phyloP scores from a whole-genome alignment of 75 land plant genomes.

The Cupressus sempervirens region DNA sequence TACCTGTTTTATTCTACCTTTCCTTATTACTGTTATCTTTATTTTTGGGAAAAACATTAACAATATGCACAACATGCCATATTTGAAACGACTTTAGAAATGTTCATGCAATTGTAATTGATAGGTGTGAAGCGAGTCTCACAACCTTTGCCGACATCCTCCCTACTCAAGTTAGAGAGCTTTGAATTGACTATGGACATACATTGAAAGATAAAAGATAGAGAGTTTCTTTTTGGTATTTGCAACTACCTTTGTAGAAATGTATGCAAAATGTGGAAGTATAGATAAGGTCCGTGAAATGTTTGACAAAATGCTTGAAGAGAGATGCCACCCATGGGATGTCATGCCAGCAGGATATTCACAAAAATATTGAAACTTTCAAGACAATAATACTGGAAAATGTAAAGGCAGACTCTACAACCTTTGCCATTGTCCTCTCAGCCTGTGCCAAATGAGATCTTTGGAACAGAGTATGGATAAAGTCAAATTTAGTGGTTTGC shows the following conservation, averaged over 20 bases:
- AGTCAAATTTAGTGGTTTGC: too few relatives aligned
- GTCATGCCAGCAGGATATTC: too few relatives aligned
- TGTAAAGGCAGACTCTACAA: too few relatives aligned
- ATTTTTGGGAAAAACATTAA: too few relatives aligned
- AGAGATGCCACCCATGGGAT: too few relatives aligned
- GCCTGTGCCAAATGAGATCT: too few relatives aligned
- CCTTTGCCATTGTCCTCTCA: too few relatives aligned
- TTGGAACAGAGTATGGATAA: too few relatives aligned
- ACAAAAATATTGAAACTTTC: too few relatives aligned
- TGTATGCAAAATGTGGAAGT: neutral
- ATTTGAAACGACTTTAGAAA: constrained; percentile 25
- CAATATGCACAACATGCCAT: constrained; percentile 39
- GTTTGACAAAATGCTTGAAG: neutral
- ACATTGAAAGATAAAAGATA: constrained; percentile 30
- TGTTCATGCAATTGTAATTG: constrained; percentile 37
- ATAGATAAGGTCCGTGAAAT: neutral
- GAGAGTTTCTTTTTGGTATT: constrained; percentile 22
- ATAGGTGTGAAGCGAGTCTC: constrained; percentile 35
- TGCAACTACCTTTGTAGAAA: constrained; percentile 26
- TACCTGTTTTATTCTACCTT: too few relatives aligned
- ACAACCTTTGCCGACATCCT: constrained; percentile 52
- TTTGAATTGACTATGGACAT: constrained; percentile 33
- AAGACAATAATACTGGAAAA: too few relatives aligned
- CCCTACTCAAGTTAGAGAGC: neutral
- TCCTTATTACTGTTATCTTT: too few relatives aligned